Evolutionary conservation across 2,329 filamentous ascomycete species (phyloP), one percentile per base, ranked within the genome.

Genomic region (Dactylellina leptospora): DNA sequence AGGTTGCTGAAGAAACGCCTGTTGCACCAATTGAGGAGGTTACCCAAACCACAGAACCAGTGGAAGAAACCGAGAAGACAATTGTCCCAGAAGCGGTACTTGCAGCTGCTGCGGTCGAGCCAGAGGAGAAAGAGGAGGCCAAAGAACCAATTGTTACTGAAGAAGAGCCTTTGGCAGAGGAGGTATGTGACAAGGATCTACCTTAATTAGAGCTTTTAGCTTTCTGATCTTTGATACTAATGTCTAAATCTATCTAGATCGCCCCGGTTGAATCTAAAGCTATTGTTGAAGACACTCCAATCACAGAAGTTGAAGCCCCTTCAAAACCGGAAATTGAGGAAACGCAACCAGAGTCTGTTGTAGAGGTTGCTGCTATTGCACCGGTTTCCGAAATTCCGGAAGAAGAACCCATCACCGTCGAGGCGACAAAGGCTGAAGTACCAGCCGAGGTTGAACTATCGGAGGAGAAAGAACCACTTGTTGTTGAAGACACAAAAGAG

Each of bases 381-480:
- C n/a, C n/a, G n/a, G n/a, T n/a, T n/a, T n/a, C n/a, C n/a, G 51
- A 42, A 10, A 4, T 40, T 2, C 20, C 6, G 22, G 38, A 45
- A 9, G 38, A 47, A 20, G 54, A 59, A 11, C 53, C 45, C 23
- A 18, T 16, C 44, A 8, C 11, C 4, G 44, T 51, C 16, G 61
- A 66, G 45, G 61, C 47, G 25, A 16, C 59, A 51, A 54, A 54
- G 23, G 47, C 22, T 4, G 59, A 63, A 38, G 48, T 36, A 42
- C 48, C 59, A 2, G 50, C 11, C 3, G 42, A 16, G 3, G 8
- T 48, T 13, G 60, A 48, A 22, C n/a, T n/a, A n/a, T n/a, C n/a
- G n/a, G 28, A 20, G 25, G 30, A 8, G 5, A 30, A 38, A 40
- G 63, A 61, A 42, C 30, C 40, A 40, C 18, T 16, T 4, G 11